These are phyloP conservation scores for Hanseniaspora valbyensis DNA, from an alignment of 805 yeast species.

Conservation along the genomic window DNA sequence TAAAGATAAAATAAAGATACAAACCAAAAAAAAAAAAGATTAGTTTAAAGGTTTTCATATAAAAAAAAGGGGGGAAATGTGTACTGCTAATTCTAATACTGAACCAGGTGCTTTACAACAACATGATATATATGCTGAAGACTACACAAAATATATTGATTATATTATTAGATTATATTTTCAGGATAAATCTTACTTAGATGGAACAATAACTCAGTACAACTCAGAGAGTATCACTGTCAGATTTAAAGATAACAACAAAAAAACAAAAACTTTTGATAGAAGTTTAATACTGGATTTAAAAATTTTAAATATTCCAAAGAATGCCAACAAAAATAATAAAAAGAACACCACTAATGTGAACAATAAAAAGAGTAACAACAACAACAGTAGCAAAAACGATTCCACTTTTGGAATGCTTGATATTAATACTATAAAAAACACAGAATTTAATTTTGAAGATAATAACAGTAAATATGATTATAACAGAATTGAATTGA, in stretches of 20 bases:
- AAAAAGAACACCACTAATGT: background rate
- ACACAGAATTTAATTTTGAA: conserved; percentile 12
- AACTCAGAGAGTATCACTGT: conserved; percentile 4
- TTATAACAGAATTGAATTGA: conserved; percentile 1
- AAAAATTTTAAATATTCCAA: conserved; percentile 8
- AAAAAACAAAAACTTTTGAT: background rate
- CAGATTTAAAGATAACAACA: background rate
- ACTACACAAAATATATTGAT: conserved; percentile 4
- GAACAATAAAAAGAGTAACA: background rate
- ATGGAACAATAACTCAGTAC: conserved; percentile 7
- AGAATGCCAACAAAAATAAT: background rate
- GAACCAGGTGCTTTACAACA: background rate
- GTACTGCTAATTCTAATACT: background rate
- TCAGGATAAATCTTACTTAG: conserved; percentile 4
- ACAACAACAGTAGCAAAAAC: background rate
- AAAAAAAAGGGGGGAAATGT: too few species aligned
- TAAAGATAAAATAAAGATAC: background rate
- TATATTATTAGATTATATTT: conserved; percentile 3
- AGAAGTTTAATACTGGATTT: conserved; percentile 6
- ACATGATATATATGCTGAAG: background rate
- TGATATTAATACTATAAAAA: conserved; percentile 7
- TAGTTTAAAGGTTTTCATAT: too few species aligned
- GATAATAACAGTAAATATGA: conserved; percentile 8
- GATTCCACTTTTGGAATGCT: conserved; percentile 11
- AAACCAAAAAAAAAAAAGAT: background rate